phyloP scores from a whole-genome alignment of 352 stramenopile species.

The Pythium rishiriense region DNA sequence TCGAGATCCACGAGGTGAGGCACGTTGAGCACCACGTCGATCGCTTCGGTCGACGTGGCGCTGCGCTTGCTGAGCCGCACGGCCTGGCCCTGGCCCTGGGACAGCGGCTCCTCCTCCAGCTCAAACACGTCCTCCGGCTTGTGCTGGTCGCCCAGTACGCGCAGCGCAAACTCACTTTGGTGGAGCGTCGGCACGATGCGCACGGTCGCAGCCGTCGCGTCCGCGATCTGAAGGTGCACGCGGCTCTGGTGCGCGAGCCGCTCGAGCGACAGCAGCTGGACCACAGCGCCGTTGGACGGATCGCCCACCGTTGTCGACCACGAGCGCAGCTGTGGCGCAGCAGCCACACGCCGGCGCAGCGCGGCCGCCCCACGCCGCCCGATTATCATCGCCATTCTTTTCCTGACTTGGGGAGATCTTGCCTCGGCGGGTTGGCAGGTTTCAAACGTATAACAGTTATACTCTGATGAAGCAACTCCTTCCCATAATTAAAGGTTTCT shows the following conservation, averaged over 20 bases:
- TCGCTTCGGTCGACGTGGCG: not conserved
- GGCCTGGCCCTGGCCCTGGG: slow-evolving; percentile 1
- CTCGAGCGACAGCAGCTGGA: slow-evolving; percentile 37
- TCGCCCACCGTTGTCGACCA: too few relatives aligned
- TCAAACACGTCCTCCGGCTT: slow-evolving; percentile 24
- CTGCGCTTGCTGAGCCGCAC: slow-evolving; percentile 13
- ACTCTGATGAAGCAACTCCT: slow-evolving; percentile 16
- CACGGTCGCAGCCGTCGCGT: slow-evolving; percentile 34
- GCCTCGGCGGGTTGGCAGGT: too few relatives aligned
- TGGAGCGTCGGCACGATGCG: slow-evolving; percentile 53
- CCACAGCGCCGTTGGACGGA: not conserved
- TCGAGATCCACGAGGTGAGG: slow-evolving; percentile 42
- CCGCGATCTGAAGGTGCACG: slow-evolving; percentile 45
- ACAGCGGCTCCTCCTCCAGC: slow-evolving; percentile 28
- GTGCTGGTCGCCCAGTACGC: slow-evolving; percentile 17
- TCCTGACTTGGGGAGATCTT: too few relatives aligned
- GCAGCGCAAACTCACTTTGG: slow-evolving; percentile 47
- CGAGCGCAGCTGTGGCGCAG: too few relatives aligned
- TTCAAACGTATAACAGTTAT: slow-evolving; percentile 9
- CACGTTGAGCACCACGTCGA: slow-evolving; percentile 24
- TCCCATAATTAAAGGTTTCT: not conserved
- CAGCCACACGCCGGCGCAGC: too few relatives aligned
- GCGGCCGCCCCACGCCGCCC: too few relatives aligned
- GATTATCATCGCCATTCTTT: too few relatives aligned
- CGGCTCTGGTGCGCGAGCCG: slow-evolving; percentile 41